Conservation (phyloP, 2,329 filamentous ascomycete species). For the Fusarium transvaalense region DNA sequence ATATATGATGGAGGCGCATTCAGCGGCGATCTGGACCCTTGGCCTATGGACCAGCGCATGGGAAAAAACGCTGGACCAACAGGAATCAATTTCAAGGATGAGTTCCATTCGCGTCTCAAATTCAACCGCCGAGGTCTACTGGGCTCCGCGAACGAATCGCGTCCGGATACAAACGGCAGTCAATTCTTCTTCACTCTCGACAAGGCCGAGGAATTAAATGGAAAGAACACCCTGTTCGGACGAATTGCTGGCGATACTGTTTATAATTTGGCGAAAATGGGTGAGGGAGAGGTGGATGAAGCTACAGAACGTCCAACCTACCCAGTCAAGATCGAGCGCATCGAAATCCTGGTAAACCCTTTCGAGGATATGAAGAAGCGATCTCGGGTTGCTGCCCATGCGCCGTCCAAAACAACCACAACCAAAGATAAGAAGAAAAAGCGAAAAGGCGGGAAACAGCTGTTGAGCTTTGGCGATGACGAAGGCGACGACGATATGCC, state of each 20-base stretch:
- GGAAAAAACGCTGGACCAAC: conserved; percentile 70
- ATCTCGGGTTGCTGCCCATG: conserved; percentile 66
- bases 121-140: conserved; percentile 91
- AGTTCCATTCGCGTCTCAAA: conserved; percentile 91
- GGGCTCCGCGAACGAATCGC: conserved; percentile 94
- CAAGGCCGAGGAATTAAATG: conserved; percentile 85
- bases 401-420: conserved; percentile 53
- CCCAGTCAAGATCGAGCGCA: conserved; percentile 79
- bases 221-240: conserved; percentile 94
- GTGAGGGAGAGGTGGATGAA: conserved; percentile 84
- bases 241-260: conserved; percentile 93
- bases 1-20: conserved; percentile 90
- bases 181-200: conserved; percentile 97
- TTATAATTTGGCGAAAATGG: conserved; percentile 95
- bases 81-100: conserved; percentile 78
- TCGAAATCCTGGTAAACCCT: conserved; percentile 84
- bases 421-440: conserved; percentile 74
- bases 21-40: conserved; percentile 77
- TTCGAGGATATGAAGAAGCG: conserved; percentile 85
- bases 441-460: conserved; percentile 79
- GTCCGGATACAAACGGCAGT: conserved; percentile 84
- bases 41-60: conserved; percentile 75
- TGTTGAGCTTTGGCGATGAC: conserved; percentile 82
- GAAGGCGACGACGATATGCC: conserved; percentile 68
- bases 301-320: conserved; percentile 87